Evolutionary conservation across 208 protist genomes (phyloP).

Genomic region (Trypanosoma grayi): DNA sequence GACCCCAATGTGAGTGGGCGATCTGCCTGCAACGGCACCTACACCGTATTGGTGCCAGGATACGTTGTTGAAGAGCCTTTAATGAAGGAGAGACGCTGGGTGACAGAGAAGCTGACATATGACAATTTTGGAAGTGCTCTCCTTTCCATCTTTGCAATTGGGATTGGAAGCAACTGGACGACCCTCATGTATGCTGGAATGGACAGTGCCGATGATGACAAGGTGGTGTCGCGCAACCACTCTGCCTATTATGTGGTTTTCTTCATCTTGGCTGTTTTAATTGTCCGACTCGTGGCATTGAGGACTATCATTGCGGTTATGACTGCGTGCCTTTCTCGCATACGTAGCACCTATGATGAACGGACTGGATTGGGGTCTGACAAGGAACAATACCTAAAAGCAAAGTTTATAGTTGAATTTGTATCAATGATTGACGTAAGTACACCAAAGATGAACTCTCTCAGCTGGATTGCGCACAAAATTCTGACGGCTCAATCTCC

Average conservation of each 20-base stretch:
- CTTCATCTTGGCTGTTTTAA: conserved; percentile 32
- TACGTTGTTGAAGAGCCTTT: conserved; percentile 3
- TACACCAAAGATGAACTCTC: not conserved
- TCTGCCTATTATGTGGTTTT: conserved; percentile 39
- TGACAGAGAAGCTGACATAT: conserved; percentile 31
- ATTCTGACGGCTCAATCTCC: conserved; percentile 7
- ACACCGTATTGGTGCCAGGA: conserved; percentile 7
- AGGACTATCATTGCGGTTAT: conserved; percentile 33
- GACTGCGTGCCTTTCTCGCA: conserved; percentile 7
- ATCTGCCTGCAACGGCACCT: conserved; percentile 22
- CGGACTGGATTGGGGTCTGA: conserved; percentile 13
- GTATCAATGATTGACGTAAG: conserved; percentile 1
- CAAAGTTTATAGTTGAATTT: conserved; percentile 6
- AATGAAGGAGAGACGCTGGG: conserved; percentile 21
- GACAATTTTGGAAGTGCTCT: conserved; percentile 56
- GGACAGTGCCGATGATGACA: conserved; percentile 17
- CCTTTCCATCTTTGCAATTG: conserved; percentile 54
- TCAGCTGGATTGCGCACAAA: not conserved
- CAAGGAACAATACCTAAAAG: conserved; percentile 10
- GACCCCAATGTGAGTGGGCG: conserved; percentile 19
- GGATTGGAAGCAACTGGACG: conserved; percentile 46
- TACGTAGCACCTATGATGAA: conserved; percentile 7
- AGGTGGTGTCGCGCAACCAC: conserved; percentile 13
- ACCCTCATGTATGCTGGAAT: conserved; percentile 50
- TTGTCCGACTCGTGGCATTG: conserved; percentile 39